Evolutionary conservation across 768 basidiomycete genomes (phyloP), one percentile per base, ranked within the genome.

Genomic region (Leucocoprinus sp.): DNA sequence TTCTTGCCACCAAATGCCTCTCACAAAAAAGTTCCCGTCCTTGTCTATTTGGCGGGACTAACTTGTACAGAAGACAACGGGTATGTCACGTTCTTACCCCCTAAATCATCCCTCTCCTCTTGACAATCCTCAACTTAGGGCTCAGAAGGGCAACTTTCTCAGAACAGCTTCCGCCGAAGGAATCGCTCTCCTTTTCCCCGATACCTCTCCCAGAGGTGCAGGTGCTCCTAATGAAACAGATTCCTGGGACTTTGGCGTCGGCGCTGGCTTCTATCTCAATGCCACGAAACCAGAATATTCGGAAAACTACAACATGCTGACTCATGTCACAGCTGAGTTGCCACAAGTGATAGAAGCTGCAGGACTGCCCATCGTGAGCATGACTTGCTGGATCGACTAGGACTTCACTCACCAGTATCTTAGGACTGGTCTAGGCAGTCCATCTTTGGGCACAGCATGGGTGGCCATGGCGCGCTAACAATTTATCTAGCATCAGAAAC

Each of bases 381-480:
- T 11, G 19, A 8, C 23, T 18, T 21, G 14, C 41, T 19, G 22
- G 36, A 17, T 37, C 42, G 43, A 36, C 29, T 29, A 8, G 24
- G 2, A 12, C 19, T 38, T 5, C 12, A 21, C 27, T 43, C 24
- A 42, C 15, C n/a, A 31, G 15, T 29, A 31, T 27, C 4, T 23
- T 36, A 93, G 90, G 91, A 98, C 68, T 73, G 83, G 53, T 72
- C 68, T 24, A 80, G 86, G 41, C 81, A 88, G 58, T 92, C 91
- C 17, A 83, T 98, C 56, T 86, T 91, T 57, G 96, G 96, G 8
- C 96, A 99, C 64, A 92, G 88, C 36, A 99, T 98, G 96, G 91
- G 89, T 47, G 96, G 96, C 1, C 93, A 96, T 58, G 96, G 96
- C 6, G 92, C 96, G 9, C 74, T 99, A 21, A 85, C 86, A 12